A percentile compares a stretch with the other conserved stretches of the same genome.
These are phyloP conservation scores for Dioszegia crocea DNA, from an alignment of 768 basidiomycete genomes.

Conservation along the genomic window DNA sequence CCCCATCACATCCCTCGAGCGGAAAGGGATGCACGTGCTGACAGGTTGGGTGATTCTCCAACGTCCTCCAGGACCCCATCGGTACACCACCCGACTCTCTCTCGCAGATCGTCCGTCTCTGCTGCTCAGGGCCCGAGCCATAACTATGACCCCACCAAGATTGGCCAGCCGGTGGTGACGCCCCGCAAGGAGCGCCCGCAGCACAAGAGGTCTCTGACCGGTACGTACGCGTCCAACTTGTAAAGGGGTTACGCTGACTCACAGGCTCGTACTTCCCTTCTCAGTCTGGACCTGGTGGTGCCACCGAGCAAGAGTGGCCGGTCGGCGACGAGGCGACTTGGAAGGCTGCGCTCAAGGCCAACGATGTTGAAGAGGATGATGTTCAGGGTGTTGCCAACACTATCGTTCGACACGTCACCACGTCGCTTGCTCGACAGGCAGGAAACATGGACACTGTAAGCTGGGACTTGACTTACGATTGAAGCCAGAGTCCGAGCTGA, in stretches of 20 bases:
- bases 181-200: conserved; percentile 41
- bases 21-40: background rate
- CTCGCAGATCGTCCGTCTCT: conserved; percentile 39
- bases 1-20: background rate
- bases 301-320: conserved; percentile 43
- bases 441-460: conserved; percentile 68
- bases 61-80: conserved; percentile 28
- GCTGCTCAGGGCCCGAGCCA: conserved; percentile 22
- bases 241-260: background rate
- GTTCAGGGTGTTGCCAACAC: conserved; percentile 39
- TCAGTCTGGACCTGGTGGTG: conserved; percentile 18
- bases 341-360: conserved; percentile 45
- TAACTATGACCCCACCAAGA: conserved; percentile 32
- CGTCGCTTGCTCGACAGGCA: conserved; percentile 82
- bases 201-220: conserved; percentile 39
- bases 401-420: conserved; percentile 46
- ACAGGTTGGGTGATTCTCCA: conserved; percentile 4
- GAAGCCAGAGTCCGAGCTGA: conserved; percentile 8
- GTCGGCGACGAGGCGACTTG: conserved; percentile 50
- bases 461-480: background rate
- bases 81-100: conserved; percentile 35
- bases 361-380: conserved; percentile 36
- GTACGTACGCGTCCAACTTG: conserved; percentile 11
- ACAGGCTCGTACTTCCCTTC: conserved; percentile 48
- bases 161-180: conserved; percentile 39